Percentiles rank a stretch among this genome's conserved stretches.
Conservation (phyloP, 208 protist species). For the Leptomonas pyrrhocoris region DNA sequence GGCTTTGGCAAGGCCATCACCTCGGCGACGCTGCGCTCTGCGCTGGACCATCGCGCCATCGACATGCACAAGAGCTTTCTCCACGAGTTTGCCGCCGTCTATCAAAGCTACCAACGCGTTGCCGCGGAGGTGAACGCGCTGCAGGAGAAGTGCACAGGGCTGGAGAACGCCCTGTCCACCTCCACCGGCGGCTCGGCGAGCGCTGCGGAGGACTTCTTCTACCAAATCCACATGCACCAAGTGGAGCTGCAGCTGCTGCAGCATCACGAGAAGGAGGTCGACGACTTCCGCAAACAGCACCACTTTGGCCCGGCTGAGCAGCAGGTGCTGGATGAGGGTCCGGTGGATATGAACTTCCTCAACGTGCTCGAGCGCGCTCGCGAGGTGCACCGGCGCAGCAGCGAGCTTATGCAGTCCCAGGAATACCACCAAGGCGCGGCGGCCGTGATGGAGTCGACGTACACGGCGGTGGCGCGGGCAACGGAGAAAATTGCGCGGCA, state of each 20-base stretch:
- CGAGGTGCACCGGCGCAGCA: conserved; percentile 65
- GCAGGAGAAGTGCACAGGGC: conserved; percentile 42
- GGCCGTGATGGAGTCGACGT: conserved; percentile 76
- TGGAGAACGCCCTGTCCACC: conserved; percentile 18
- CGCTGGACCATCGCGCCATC: conserved; percentile 62
- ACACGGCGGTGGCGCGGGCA: conserved; percentile 63
- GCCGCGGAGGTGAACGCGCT: conserved; percentile 54
- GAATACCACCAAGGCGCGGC: conserved; percentile 51
- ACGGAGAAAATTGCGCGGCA: conserved; percentile 70
- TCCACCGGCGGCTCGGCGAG: conserved; percentile 1
- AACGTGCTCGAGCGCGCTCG: conserved; percentile 70
- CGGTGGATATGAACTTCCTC: conserved; percentile 67
- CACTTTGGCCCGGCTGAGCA: conserved; percentile 72
- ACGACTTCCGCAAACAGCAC: conserved; percentile 68
- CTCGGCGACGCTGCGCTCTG: conserved; percentile 40
- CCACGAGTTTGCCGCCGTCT: conserved; percentile 55
- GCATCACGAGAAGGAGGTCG: conserved; percentile 58
- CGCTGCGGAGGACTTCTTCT: conserved; percentile 32
- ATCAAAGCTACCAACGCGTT: conserved; percentile 57
- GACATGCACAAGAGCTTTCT: conserved; percentile 69
- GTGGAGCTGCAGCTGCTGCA: conserved; percentile 50
- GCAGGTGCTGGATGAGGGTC: conserved; percentile 55
- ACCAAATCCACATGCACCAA: conserved; percentile 27
- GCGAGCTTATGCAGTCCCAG: conserved; percentile 60
- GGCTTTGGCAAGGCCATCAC: background rate